Evolutionary conservation across 2,329 filamentous ascomycete species (phyloP), one percentile per base, ranked within the genome.

Genomic region (Fusarium sp.): DNA sequence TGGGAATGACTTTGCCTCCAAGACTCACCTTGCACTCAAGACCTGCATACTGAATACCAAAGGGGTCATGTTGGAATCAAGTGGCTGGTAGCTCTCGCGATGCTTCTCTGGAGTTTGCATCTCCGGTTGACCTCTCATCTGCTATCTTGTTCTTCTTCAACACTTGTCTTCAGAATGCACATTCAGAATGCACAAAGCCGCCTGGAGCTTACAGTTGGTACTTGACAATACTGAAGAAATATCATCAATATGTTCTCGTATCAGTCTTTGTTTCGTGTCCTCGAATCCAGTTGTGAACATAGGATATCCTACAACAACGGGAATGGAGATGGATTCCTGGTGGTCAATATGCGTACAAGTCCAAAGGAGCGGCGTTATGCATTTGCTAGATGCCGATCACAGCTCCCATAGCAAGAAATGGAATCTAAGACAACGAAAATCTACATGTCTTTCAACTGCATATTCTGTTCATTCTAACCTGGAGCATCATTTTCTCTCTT

Each of bases 31-130:
- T 43, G 20, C 43, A 51, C 45, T 34, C 18, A 47, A 53, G 51
- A 68, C 50, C 68, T 71, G 59, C 68, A 71, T 68, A 22, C 30
- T 30, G 46, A 68, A 68, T 60, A 12, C 68, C 68, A 52, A 68
- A 42, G 54, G 53, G 45, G 59, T 55, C 34, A 27, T 52, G 24
- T 42, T 70, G 59, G 42, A 52, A 58, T 56, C 27, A 20, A 25
- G 45, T 67, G 56, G 63, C 64, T 51, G 29, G 18, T 16, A 20
- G n/a, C 40, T 52, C 47, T 20, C 5, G 12, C 10, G 38, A 18
- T 67, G 11, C n/a, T 49, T 42, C 22, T 30, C 12, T 32, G 22
- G 15, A 38, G 29, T 18, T 24, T 29, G 9, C 10, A 12, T 18
- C 10, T 44, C 15, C 5, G 9, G 15, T 3, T n/a, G 12, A 12